Base-by-base conservation (phyloP, 345 rosid species). In the Pistacia vera region DNA sequence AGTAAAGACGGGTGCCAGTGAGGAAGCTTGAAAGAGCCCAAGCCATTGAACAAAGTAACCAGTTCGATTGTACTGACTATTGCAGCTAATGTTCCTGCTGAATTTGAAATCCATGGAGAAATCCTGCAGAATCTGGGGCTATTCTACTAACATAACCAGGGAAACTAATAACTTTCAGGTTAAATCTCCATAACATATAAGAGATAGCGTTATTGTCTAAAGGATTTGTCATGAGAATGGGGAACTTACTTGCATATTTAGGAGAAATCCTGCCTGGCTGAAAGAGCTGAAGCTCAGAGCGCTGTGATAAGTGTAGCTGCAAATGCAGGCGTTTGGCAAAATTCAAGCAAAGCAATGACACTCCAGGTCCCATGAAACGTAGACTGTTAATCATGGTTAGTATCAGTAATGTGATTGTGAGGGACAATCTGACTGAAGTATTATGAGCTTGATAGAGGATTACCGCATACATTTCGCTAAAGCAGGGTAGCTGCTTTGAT, bases 191-290 rank as follows among this genome's bases (percentile, higher is more conserved):
- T 28, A 28, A 28, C 2, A 1, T 1, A 28, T 28, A 28, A 1
- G 30, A 28, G 30, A n/a, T 28, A 28, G 7, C 8, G 46, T 41
- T 4, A 6, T 41, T 41, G 46, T 41, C 46, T 4, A 4, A 41
- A 52, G 8, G 9, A 36, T 8, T 49, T 66, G 28, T 49, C n/a
- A 18, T 55, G 33, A 9, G 41, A 17, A 62, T 25, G 16, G 56
- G 16, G 63, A 41, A 83, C 97, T 68, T 87, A 91, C 99, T 77
- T 93, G 99, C 81, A 93, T 93, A 76, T 93, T 96, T 76, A 96
- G 97, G 73, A 93, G 98, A 81, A 90, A 95, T 18, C 99, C 98
- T 4, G 98, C 99, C 85, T 96, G 99, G 88, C 99, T 96, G 83
- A 96, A 93, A 61, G 97, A 91, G 84, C 99, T 93, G 78, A 92